These are phyloP conservation scores for Cicer arietinum DNA, from an alignment of 306 rosid species.

Conservation along the genomic window DNA sequence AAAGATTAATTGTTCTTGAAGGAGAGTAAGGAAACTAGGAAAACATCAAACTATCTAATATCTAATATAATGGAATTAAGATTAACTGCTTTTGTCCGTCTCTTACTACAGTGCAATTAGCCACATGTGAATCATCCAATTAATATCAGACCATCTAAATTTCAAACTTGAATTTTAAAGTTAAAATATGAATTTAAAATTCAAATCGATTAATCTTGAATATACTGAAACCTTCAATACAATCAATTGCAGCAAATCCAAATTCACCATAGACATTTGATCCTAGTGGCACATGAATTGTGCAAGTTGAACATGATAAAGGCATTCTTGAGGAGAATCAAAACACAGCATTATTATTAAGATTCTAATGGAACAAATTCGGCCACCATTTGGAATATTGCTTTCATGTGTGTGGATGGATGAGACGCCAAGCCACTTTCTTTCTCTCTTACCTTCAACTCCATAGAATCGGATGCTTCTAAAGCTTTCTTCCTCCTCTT, in stretches of 20 bases:
- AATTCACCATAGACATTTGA: not conserved
- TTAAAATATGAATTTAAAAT: too few species aligned
- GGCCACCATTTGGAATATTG: constrained; percentile 63
- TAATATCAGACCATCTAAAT: too few species aligned
- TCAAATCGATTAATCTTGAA: too few species aligned
- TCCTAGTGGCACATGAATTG: constrained; percentile 33
- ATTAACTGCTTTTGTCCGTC: too few species aligned
- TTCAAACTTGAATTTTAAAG: too few species aligned
- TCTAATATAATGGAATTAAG: not conserved
- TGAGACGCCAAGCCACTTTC: constrained; percentile 63
- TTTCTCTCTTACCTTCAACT: constrained; percentile 45
- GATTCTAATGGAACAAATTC: constrained; percentile 66
- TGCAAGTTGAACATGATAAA: constrained; percentile 41
- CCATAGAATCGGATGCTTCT: constrained; percentile 71
- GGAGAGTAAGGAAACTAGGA: constrained; percentile 23
- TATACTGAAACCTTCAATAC: too few species aligned
- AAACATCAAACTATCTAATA: constrained; percentile 17
- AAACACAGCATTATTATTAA: constrained; percentile 45
- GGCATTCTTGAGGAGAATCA: constrained; percentile 45
- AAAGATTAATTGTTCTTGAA: not conserved
- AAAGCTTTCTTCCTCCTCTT: constrained; percentile 50
- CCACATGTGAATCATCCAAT: too few species aligned
- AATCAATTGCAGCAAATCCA: too few species aligned
- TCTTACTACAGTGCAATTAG: too few species aligned
- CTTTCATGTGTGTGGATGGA: constrained; percentile 46